Conservation (phyloP, 73 alveolate genomes). For the Uronychia binucleata region DNA sequence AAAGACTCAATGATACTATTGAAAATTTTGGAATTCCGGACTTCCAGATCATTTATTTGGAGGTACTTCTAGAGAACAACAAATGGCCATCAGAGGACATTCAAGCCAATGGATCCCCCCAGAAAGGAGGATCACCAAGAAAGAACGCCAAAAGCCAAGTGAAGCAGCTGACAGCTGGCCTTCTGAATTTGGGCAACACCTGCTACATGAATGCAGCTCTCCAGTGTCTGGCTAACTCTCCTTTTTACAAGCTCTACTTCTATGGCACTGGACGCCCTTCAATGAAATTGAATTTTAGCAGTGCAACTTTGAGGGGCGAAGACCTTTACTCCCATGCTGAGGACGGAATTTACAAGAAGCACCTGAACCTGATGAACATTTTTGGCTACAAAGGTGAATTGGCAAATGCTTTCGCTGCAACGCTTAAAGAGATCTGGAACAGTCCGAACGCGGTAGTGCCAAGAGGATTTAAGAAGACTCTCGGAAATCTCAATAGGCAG, state of each 20-base stretch:
- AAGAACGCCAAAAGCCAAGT: slow-evolving; percentile 1
- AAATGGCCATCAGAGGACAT: neutral
- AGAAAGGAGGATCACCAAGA: neutral
- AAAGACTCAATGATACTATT: no score
- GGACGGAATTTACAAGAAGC: slow-evolving; percentile 3
- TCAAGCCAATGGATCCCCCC: neutral
- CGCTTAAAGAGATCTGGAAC: slow-evolving; percentile 55
- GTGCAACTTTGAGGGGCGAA: no score
- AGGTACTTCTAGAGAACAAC: slow-evolving; percentile 33
- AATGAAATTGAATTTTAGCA: no score
- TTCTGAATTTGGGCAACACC: slow-evolving; percentile 47
- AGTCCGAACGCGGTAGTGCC: slow-evolving; percentile 69
- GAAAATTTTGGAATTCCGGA: no score
- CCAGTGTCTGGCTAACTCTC: slow-evolving; percentile 42
- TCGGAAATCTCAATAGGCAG: slow-evolving; percentile 69
- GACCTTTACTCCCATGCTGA: slow-evolving; percentile 10
- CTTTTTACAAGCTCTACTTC: slow-evolving; percentile 11
- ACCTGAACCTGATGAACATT: slow-evolving; percentile 29
- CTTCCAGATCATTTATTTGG: no score
- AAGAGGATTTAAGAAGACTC: slow-evolving; percentile 61
- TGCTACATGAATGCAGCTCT: slow-evolving; percentile 55
- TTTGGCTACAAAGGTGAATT: slow-evolving; percentile 62
- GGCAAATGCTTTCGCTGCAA: slow-evolving; percentile 65
- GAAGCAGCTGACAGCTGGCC: slow-evolving; percentile 39
- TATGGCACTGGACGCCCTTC: slow-evolving; percentile 1